Evolutionary conservation across 1,284 basidiomycete genomes (phyloP), one percentile per base, ranked within the genome.

Genomic region (Agaricales sp.): DNA sequence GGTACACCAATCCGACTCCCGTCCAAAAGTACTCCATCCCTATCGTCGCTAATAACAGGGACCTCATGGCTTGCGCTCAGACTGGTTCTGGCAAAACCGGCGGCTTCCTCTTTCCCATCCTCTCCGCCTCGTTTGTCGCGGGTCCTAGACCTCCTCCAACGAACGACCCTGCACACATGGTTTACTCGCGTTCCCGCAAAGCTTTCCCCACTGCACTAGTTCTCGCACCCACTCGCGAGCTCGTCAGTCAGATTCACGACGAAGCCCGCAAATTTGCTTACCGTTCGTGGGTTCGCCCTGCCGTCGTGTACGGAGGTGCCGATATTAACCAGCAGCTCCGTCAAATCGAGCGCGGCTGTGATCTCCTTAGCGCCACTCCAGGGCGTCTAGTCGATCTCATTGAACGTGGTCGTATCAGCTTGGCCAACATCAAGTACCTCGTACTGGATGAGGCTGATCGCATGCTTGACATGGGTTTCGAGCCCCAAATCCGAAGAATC

Each of bases 381-480:
- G 95, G 96, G 61, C 93, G 95, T 72, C 86, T 99, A 47, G 94
- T 98, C 59, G 95, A 99, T 71, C 75, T 99, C 56, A 97, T 99
- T 58, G 95, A 99, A 71, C 90, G 96, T 62, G 95, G 95, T 37
- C 84, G 91, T 54, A 98, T 99, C 75, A 92, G 87, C 63, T 80
- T 99, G 52, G 82, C 90, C 60, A 98, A 98, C 71, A 87, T 99
- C 69, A 87, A 91, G 60, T 99, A 96, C 71, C 86, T 99, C 49
- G 96, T 99, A 26, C 87, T 99, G 52, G 96, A 99, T 62, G 96
- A 99, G 73, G 96, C 95, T 54, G 96, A 99, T 74, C 90, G 95
- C 63, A 99, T 99, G 95, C 80, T 99, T 60, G 95, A 99, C 75
- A 99, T 99, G 95, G 95, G 95, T 88, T 99, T 99, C 78, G 95